Evolutionary conservation across 1,284 basidiomycete genomes (phyloP).

Genomic region (Cryptococcus sp.): DNA sequence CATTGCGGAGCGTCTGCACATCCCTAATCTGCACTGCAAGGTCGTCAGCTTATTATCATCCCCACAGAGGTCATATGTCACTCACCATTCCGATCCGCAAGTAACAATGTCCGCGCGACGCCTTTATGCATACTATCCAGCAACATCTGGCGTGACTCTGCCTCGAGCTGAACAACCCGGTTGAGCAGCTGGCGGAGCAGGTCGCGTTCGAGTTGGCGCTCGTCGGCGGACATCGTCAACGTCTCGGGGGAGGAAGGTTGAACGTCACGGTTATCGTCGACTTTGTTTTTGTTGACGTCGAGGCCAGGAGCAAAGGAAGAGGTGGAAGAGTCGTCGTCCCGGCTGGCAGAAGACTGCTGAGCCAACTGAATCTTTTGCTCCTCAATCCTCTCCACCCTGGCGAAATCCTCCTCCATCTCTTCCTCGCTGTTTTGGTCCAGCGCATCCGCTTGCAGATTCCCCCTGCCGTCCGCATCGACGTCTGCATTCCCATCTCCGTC

Average conservation of each 20-base stretch:
- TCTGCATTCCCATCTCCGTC: background rate
- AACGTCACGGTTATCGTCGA: background rate
- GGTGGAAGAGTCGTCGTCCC: no score
- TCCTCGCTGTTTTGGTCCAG: background rate
- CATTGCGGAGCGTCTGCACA: slow-evolving; percentile 28
- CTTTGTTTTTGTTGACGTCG: background rate
- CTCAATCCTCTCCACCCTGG: background rate
- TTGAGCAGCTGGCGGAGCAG: slow-evolving; percentile 35
- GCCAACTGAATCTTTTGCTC: no score
- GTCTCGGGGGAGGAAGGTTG: background rate
- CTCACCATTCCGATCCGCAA: slow-evolving; percentile 45
- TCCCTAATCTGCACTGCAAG: slow-evolving; percentile 41
- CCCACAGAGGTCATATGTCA: background rate
- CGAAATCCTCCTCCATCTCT: slow-evolving; percentile 3
- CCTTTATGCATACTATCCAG: slow-evolving; percentile 42
- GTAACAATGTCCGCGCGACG: slow-evolving; percentile 35
- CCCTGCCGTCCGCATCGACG: slow-evolving; percentile 1
- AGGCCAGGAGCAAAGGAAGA: no score
- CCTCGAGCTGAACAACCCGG: slow-evolving; percentile 36
- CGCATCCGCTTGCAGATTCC: background rate
- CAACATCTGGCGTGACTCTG: slow-evolving; percentile 40
- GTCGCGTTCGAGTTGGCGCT: slow-evolving; percentile 23
- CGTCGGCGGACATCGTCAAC: slow-evolving; percentile 2
- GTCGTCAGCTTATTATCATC: background rate
- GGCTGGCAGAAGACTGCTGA: no score